Conservation (phyloP, 2,329 filamentous ascomycete species). For the Ceratocystis harringtonii region DNA sequence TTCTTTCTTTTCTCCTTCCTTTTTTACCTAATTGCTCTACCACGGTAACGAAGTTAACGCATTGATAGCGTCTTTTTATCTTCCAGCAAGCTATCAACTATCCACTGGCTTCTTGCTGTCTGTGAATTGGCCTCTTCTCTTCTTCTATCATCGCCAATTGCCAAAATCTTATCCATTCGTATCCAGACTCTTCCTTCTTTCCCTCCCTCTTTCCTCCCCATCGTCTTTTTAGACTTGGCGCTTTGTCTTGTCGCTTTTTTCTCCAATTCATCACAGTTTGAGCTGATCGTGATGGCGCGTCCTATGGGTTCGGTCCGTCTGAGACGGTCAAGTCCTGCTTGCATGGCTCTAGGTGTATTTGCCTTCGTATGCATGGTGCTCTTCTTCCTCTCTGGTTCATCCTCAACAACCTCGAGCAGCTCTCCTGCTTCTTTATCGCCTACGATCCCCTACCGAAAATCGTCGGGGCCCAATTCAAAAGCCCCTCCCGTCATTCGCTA, state of each 20-base stretch:
- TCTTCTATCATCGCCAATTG: background rate
- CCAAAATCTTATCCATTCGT: background rate
- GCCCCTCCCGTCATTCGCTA: slow-evolving; percentile 84
- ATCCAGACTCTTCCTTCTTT: background rate
- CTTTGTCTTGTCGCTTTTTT: background rate
- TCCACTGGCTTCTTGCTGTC: background rate
- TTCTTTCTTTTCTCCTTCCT: slow-evolving; percentile 3
- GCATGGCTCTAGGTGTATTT: slow-evolving; percentile 51
- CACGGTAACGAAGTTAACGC: slow-evolving; percentile 3
- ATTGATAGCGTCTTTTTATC: slow-evolving; percentile 2
- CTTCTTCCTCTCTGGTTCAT: slow-evolving; percentile 39
- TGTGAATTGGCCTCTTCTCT: slow-evolving; percentile 7
- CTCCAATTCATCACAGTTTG: background rate
- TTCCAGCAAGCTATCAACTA: background rate
- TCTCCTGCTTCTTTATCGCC: slow-evolving; percentile 21
- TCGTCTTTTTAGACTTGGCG: background rate
- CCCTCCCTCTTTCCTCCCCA: background rate
- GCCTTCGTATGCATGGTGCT: slow-evolving; percentile 58
- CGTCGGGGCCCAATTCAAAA: slow-evolving; percentile 23
- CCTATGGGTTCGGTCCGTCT: slow-evolving; percentile 53
- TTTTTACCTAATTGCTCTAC: slow-evolving; percentile 3
- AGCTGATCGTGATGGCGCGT: slow-evolving; percentile 33
- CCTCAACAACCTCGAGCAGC: slow-evolving; percentile 29
- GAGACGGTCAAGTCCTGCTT: slow-evolving; percentile 66
- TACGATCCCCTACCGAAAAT: slow-evolving; percentile 49